A percentile compares a stretch with the other conserved stretches of the same genome.
phyloP scores from a whole-genome alignment of 1,284 basidiomycete species.

The Ustilago cynodontis region DNA sequence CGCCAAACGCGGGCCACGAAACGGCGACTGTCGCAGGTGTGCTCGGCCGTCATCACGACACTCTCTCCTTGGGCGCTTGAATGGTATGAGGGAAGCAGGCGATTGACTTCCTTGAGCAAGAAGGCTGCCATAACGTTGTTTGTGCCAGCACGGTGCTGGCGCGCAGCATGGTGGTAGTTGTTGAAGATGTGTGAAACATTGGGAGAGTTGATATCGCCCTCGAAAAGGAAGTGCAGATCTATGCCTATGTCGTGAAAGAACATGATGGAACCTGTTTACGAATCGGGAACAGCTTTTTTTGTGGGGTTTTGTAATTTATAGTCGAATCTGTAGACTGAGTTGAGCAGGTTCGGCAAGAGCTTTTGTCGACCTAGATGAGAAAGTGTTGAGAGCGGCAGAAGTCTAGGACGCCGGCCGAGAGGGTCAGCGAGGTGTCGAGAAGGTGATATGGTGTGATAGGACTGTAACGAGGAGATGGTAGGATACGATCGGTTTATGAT shows the following conservation, averaged over 20 bases:
- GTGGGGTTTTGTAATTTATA: neutral
- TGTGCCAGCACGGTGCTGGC: neutral
- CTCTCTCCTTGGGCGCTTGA: constrained; percentile 1
- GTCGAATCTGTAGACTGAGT: neutral
- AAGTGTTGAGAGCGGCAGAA: too few species aligned
- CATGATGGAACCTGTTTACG: constrained; percentile 13
- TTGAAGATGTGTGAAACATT: constrained; percentile 9
- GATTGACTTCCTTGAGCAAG: constrained; percentile 12
- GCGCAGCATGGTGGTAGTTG: constrained; percentile 12
- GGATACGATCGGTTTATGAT: neutral
- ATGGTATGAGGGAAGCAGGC: neutral
- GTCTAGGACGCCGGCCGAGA: too few species aligned
- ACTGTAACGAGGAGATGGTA: too few species aligned
- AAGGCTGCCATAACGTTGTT: constrained; percentile 13
- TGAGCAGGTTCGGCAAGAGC: neutral
- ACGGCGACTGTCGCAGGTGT: neutral
- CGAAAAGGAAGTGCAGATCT: constrained; percentile 29
- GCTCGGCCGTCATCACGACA: constrained; percentile 1
- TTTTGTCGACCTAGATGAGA: too few species aligned
- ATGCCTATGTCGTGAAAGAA: constrained; percentile 28
- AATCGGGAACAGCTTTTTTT: constrained; percentile 6
- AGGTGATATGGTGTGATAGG: neutral
- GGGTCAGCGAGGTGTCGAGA: neutral
- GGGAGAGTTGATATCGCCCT: constrained; percentile 3
- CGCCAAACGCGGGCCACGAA: constrained; percentile 23